Percentiles rank a stretch among this genome's conserved stretches.
phyloP scores from a whole-genome alignment of 2,329 filamentous ascomycete species.

The Sclerotinia sclerotiorum region DNA sequence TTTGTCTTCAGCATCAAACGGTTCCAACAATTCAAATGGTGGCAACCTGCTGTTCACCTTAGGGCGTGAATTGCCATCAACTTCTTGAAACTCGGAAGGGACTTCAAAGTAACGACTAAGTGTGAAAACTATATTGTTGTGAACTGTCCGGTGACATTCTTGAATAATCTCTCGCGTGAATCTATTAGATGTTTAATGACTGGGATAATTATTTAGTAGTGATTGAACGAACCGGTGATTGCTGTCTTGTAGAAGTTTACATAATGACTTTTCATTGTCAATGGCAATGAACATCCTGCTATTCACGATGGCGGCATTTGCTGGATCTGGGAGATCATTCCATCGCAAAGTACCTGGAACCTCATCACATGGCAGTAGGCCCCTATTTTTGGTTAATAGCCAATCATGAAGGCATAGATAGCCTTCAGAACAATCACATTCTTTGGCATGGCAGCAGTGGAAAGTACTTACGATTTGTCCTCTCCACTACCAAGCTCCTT shows the following conservation, averaged over 20 bases:
- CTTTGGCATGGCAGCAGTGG: not conserved
- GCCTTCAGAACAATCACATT: not conserved
- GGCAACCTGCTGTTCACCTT: conserved; percentile 44
- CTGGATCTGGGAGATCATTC: conserved; percentile 61
- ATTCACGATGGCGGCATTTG: conserved; percentile 34
- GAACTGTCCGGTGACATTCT: conserved; percentile 35
- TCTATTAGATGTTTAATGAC: conserved; percentile 29
- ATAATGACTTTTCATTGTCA: conserved; percentile 45
- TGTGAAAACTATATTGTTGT: conserved; percentile 37
- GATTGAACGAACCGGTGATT: conserved; percentile 49
- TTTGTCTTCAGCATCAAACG: conserved; percentile 49
- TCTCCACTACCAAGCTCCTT: conserved; percentile 30
- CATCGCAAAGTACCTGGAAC: conserved; percentile 54
- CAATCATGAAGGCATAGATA: not conserved
- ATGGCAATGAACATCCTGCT: conserved; percentile 37
- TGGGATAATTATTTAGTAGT: not conserved
- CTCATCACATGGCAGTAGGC: conserved; percentile 38
- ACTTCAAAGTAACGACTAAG: conserved; percentile 35
- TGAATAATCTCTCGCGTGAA: conserved; percentile 35
- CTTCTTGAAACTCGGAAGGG: conserved; percentile 27
- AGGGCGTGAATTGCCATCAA: conserved; percentile 35
- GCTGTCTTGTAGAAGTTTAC: conserved; percentile 52
- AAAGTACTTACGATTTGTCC: conserved; percentile 26
- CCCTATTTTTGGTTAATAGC: conserved; percentile 7
- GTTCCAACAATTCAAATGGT: conserved; percentile 48